Evolutionary conservation across 2,329 filamentous ascomycete genomes (phyloP), one percentile per base, ranked within the genome.

Genomic region (Pseudogymnoascus sp.): DNA sequence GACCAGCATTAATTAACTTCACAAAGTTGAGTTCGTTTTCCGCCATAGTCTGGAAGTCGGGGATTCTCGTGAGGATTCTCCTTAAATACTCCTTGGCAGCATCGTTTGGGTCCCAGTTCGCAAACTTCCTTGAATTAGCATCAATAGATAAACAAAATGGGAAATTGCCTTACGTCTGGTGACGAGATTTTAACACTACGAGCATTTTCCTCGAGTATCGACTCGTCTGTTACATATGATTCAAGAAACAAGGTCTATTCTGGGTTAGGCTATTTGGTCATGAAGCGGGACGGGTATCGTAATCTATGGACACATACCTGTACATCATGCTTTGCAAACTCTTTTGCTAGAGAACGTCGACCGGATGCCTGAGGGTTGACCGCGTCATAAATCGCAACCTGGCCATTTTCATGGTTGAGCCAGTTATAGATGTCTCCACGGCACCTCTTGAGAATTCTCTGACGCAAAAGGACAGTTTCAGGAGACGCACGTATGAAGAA

Each of bases 1-100:
- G 87, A 50, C 95, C 95, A 6, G 95, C 95, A 70, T 99, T 99
- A 74, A 98, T 96, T 93, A 99, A 97, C 79, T 96, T 97, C 78
- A 99, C 93, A 78, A 93, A 99, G 74, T 98, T 96, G 66, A 99
- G 82, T 68, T 98, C 93, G 31, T 84, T 82, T 75, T 99, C 95
- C 70, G 93, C 84, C 92, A 99, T 98, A 1, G 91, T 96, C 78
- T 99, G 93, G 70, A 96, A 99, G 64, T 93, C 88, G 19, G 95
- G 95, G 65, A 99, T 99, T 69, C 95, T 91, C 70, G 90, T 88
- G 66, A 91, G 88, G 72, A 99, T 98, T 60, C 95, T 88, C 66
- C 87, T 85, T 40, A 99, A 84, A 72, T 99, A 99, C 70, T 97
- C 86, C 71, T 90, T 88, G 31, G 96, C 93, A 2, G 95, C 95